phyloP scores from a whole-genome alignment of 2,329 filamentous ascomycete genomes.

The Penicillium sp. region DNA sequence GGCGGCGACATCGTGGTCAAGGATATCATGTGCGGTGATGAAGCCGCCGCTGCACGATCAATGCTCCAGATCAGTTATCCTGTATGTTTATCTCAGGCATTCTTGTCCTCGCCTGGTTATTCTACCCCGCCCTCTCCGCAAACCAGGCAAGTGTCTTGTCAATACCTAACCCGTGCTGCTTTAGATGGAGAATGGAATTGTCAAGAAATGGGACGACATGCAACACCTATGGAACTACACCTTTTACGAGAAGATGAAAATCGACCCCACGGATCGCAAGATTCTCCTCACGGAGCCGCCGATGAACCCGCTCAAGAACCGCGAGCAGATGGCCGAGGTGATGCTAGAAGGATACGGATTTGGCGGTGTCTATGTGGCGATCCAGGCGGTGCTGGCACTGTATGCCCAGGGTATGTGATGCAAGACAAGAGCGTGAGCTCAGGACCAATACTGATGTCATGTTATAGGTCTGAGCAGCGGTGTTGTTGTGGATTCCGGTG shows the following conservation, averaged over 20 bases:
- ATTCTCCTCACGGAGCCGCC: slow-evolving; percentile 96
- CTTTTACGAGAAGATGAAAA: slow-evolving; percentile 93
- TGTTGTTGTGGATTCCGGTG: slow-evolving; percentile 97
- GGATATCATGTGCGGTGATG: slow-evolving; percentile 99
- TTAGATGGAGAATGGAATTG: slow-evolving; percentile 98
- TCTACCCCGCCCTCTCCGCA: slow-evolving; percentile 22
- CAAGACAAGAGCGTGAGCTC: neutral
- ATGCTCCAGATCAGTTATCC: slow-evolving; percentile 99
- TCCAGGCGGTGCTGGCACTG: slow-evolving; percentile 91
- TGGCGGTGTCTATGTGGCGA: slow-evolving; percentile 95
- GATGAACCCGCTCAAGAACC: slow-evolving; percentile 95
- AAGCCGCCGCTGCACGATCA: slow-evolving; percentile 89
- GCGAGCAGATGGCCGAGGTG: slow-evolving; percentile 97
- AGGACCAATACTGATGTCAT: slow-evolving; percentile 6
- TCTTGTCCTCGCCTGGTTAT: slow-evolving; percentile 8
- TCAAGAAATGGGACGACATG: slow-evolving; percentile 99
- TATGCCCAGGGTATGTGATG: slow-evolving; percentile 82
- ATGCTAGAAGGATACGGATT: slow-evolving; percentile 99
- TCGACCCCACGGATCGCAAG: slow-evolving; percentile 89
- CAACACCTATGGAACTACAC: slow-evolving; percentile 99
- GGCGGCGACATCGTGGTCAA: slow-evolving; percentile 74
- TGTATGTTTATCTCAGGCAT: slow-evolving; percentile 47
- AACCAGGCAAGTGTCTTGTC: slow-evolving; percentile 25
- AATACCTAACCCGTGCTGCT: slow-evolving; percentile 16
- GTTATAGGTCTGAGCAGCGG: slow-evolving; percentile 74